Conservation (phyloP, 2,329 filamentous ascomycete species). For the Gyromitra esculenta region DNA sequence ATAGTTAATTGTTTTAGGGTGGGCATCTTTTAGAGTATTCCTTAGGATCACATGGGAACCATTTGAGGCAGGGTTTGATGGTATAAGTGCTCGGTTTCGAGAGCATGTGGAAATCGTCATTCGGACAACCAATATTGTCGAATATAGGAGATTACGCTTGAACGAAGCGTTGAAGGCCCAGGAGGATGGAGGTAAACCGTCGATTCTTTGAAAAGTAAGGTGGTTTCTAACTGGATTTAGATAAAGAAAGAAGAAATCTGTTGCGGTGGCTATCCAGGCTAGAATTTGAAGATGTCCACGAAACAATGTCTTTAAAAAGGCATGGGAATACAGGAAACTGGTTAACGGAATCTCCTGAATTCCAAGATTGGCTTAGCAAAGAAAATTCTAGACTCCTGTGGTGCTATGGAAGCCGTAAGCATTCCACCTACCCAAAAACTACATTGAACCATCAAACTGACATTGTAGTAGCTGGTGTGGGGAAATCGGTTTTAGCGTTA, state of each 20-base stretch:
- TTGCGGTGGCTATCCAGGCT: conserved; percentile 19
- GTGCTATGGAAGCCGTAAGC: conserved; percentile 43
- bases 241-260: conserved; percentile 17
- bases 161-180: conserved; percentile 17
- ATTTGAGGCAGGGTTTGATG: conserved; percentile 36
- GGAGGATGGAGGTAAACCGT: conserved; percentile 10
- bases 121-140: conserved; percentile 34
- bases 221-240: background rate
- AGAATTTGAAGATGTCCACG: conserved; percentile 35
- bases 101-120: conserved; percentile 36
- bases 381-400: conserved; percentile 18
- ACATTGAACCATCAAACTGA: background rate
- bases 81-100: conserved; percentile 19
- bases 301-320: conserved; percentile 35
- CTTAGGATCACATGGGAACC: conserved; percentile 40
- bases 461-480: conserved; percentile 28
- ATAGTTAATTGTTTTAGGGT: conserved; percentile 14
- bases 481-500: conserved; percentile 43
- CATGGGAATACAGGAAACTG: conserved; percentile 36
- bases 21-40: conserved; percentile 41
- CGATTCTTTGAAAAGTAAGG: background rate
- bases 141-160: conserved; percentile 14
- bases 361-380: conserved; percentile 17
- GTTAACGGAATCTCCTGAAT: conserved; percentile 20
- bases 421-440: background rate